Percentiles rank a stretch among this genome's conserved stretches.
These are phyloP conservation scores for Mycena amicta DNA, from an alignment of 768 basidiomycete genomes.

Conservation along the genomic window DNA sequence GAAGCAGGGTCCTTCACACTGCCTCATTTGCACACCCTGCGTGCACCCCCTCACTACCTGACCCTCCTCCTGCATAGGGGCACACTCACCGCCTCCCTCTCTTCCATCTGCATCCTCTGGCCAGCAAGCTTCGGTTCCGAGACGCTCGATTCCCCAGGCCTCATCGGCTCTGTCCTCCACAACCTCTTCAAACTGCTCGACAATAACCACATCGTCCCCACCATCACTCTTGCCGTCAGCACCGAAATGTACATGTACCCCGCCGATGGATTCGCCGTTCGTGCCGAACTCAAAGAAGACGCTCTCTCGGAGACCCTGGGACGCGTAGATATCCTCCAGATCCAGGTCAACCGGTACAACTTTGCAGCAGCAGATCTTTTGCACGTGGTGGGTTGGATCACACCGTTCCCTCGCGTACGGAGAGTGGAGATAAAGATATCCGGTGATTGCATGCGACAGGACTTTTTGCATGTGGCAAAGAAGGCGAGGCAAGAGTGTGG, in stretches of 20 bases:
- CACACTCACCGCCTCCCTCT: background rate
- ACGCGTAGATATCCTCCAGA: background rate
- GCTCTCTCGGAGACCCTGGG: background rate
- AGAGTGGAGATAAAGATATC: background rate
- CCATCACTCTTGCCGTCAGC: background rate
- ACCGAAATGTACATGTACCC: background rate
- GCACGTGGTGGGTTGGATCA: background rate
- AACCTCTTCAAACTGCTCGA: background rate
- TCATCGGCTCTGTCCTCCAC: background rate
- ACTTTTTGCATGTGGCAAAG: background rate
- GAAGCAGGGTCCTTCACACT: no score
- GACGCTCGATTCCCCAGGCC: background rate
- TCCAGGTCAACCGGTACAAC: background rate
- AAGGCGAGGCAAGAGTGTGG: background rate
- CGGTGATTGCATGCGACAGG: background rate
- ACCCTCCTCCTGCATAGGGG: background rate
- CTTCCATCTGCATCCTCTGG: background rate
- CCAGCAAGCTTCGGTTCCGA: background rate
- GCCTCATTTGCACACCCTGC: background rate
- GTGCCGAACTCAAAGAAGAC: no score
- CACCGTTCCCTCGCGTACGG: background rate
- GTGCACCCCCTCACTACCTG: background rate
- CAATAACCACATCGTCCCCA: background rate
- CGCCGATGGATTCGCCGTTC: background rate
- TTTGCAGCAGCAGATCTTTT: background rate